Conservation (phyloP, 352 stramenopile genomes). For the Thalassiosira livingstoniorum region DNA sequence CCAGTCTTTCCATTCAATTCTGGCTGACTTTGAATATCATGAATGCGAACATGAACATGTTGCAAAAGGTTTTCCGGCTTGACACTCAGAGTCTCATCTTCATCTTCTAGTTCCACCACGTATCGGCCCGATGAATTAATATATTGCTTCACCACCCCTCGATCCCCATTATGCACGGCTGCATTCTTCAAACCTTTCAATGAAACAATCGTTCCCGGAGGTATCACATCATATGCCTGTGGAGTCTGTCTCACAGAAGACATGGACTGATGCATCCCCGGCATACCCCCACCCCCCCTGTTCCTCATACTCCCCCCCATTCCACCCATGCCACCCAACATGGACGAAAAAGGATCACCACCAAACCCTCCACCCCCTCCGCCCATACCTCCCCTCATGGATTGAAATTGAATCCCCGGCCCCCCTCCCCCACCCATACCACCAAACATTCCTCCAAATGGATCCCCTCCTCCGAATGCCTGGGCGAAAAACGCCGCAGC, state of each 20-base stretch:
- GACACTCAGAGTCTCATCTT: conserved; percentile 76
- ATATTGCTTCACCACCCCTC: conserved; percentile 77
- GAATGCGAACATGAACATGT: conserved; percentile 80
- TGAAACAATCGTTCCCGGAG: conserved; percentile 76
- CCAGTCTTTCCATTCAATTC: conserved; percentile 81
- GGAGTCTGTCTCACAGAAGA: conserved; percentile 31
- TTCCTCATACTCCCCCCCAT: conserved; percentile 28
- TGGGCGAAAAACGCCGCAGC: conserved; percentile 91
- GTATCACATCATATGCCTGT: conserved; percentile 79
- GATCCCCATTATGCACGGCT: conserved; percentile 81
- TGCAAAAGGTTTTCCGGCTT: conserved; percentile 84
- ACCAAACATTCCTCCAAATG: conserved; percentile 87
- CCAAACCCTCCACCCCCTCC: conserved; percentile 38
- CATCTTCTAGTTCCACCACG: conserved; percentile 80
- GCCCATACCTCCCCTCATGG: conserved; percentile 8
- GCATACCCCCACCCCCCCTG: conserved; percentile 37
- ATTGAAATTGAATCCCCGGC: conserved; percentile 53
- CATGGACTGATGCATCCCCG: conserved; percentile 39
- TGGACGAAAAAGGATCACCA: conserved; percentile 55
- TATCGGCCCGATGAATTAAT: conserved; percentile 74
- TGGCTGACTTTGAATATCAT: conserved; percentile 78
- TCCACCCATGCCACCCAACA: conserved; percentile 34
- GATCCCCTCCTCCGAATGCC: conserved; percentile 93
- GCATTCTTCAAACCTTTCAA: conserved; percentile 76
- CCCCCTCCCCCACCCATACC: conserved; percentile 51